Base-by-base conservation (phyloP, 176 grass and related monocot genomes). In the Rhynchospora pubera region DNA sequence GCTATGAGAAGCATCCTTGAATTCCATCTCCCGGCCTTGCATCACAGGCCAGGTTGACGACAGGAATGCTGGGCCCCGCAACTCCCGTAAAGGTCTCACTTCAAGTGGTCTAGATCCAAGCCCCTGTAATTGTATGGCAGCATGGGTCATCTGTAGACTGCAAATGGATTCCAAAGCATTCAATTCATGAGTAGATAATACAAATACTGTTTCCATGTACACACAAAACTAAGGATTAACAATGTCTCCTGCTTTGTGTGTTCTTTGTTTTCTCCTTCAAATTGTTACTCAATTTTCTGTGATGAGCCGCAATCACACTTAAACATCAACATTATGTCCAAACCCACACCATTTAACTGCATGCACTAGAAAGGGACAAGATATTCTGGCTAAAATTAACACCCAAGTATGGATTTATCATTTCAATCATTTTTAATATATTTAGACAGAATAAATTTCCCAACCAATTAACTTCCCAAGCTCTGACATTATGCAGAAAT, bases 81-180 rank as follows among this genome's bases (percentile, higher is more conserved):
- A 61, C 21, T 82, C 79, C 62, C 79, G 59, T 65, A 82, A 28
- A 62, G 79, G 79, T 44, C 60, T 82, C 11, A 82, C 46, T 26
- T 82, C 79, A 53, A 82, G 79, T 44, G 77, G 77, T 11, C 56
- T 16, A 30, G 72, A 55, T 55, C 72, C 72, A 53, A 55, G 48
- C 48, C 72, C 11, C 53, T 76, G 72, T 53, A 76, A 55, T 55
- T 80, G 77, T 9, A 53, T 42, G 16, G 79, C 44, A 52, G 79
- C 43, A 48, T 34, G 32, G 18, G 42, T 82, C 11, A 82, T 4
- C 51, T 82, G 56, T 66, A 64, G 62, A 64, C 79, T 82, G 58
- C 9, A 51, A 30, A 55, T 6, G 6, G 5, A 30, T 76, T 4
- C 12, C 48, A 76, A 55, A 23, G 21, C 42, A 76, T 28, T 28